Percentiles rank a stretch among this genome's conserved stretches.
Conservation (phyloP, 305 asterid genomes). For the Plantago coronopus region DNA sequence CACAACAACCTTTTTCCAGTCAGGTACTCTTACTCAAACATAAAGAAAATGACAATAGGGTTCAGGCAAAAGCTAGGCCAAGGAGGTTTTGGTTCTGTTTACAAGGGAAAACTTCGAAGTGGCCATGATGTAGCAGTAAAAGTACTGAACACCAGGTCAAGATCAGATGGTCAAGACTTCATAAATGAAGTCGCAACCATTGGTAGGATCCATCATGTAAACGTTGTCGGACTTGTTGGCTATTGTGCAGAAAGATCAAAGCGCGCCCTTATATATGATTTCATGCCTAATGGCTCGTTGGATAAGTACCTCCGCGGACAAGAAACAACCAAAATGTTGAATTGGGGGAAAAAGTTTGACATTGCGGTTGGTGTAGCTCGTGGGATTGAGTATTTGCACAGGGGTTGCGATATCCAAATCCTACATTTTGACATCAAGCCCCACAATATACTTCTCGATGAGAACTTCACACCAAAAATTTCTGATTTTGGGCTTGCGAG, state of each 20-base stretch:
- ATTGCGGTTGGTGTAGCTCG: conserved; percentile 28
- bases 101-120: conserved; percentile 25
- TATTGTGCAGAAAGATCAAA: conserved; percentile 26
- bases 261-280: conserved; percentile 25
- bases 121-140: conserved; percentile 18
- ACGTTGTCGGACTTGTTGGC: conserved; percentile 11
- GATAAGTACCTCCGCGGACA: conserved; percentile 20
- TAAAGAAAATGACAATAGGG: conserved; percentile 23
- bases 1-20: conserved; percentile 27
- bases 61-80: conserved; percentile 25
- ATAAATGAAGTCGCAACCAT: conserved; percentile 20
- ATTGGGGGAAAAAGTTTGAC: conserved; percentile 21
- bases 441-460: no score
- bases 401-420: conserved; percentile 30
- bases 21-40: conserved; percentile 24
- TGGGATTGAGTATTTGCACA: conserved; percentile 27
- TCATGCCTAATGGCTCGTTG: conserved; percentile 35
- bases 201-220: conserved; percentile 18
- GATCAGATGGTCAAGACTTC: conserved; percentile 18
- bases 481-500: no score
- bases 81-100: conserved; percentile 29
- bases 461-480: no score
- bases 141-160: conserved; percentile 5
- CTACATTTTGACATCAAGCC: conserved; percentile 35
- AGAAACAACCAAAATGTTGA: conserved; percentile 3